phyloP scores from a whole-genome alignment of 495 filamentous ascomycete genomes.

The Beverwykella pulmonaria region DNA sequence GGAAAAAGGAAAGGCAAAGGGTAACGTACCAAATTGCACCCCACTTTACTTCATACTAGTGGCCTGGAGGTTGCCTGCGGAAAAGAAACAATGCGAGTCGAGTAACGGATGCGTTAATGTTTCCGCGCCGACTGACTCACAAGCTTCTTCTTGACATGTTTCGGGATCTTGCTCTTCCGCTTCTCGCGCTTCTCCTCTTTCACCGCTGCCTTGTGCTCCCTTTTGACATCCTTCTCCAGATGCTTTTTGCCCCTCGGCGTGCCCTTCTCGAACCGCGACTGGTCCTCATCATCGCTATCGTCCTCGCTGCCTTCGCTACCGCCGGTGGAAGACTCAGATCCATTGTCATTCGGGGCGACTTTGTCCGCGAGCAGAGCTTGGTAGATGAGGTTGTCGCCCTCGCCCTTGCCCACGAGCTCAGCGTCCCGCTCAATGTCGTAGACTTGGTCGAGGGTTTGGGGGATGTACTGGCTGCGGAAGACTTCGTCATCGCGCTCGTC shows the following conservation, averaged over 20 bases:
- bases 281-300: constrained; percentile 32
- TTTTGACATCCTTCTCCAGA: constrained; percentile 87
- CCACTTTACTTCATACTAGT: background rate
- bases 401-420: constrained; percentile 70
- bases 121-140: constrained; percentile 52
- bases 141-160: constrained; percentile 85
- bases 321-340: background rate
- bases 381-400: constrained; percentile 76
- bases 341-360: constrained; percentile 45
- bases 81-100: background rate
- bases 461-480: constrained; percentile 93
- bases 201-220: constrained; percentile 82
- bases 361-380: constrained; percentile 74
- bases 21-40: background rate
- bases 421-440: constrained; percentile 94
- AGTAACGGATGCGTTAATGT: constrained; percentile 28
- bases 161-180: constrained; percentile 92
- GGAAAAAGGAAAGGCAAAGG: background rate
- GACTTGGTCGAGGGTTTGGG: constrained; percentile 89
- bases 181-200: constrained; percentile 94
- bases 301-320: constrained; percentile 6
- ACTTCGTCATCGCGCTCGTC: constrained; percentile 82
- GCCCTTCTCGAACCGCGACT: constrained; percentile 50
- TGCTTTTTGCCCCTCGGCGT: constrained; percentile 83
- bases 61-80: no score